Percentiles rank a stretch among this genome's conserved stretches.
Evolutionary conservation across 306 rosid genomes (phyloP).

Genomic region (Sindora glabra): DNA sequence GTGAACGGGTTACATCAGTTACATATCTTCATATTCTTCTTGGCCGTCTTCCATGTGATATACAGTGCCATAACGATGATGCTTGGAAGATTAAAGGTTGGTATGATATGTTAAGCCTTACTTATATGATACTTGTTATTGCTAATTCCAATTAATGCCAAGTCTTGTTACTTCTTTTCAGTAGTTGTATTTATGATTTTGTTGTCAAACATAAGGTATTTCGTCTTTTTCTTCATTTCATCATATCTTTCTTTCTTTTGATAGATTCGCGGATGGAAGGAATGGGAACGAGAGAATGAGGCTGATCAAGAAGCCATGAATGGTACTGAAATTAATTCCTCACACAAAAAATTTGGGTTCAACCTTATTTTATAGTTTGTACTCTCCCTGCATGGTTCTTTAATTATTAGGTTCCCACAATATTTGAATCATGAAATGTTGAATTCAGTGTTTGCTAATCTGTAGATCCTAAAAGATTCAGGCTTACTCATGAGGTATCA

Average conservation of each 20-base stretch:
- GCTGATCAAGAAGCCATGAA: slow-evolving; percentile 53
- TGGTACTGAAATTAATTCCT: slow-evolving; percentile 47
- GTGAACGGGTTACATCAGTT: slow-evolving; percentile 71
- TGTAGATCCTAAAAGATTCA: slow-evolving; percentile 79
- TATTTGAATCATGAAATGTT: neutral
- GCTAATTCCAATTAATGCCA: neutral
- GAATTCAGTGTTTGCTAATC: slow-evolving; percentile 7
- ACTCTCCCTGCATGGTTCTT: neutral
- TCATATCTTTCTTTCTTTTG: neutral
- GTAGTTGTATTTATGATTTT: neutral
- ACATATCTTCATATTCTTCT: slow-evolving; percentile 90
- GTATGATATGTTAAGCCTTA: neutral
- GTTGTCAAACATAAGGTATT: neutral
- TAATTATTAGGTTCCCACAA: neutral
- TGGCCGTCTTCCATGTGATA: slow-evolving; percentile 79
- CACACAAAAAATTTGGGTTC: neutral
- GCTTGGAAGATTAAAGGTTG: slow-evolving; percentile 83
- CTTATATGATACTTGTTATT: neutral
- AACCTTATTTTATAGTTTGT: neutral
- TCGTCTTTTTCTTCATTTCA: neutral
- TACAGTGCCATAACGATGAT: slow-evolving; percentile 78
- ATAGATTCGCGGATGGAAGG: slow-evolving; percentile 82
- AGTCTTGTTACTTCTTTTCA: neutral
- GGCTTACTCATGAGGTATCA: slow-evolving; percentile 91
- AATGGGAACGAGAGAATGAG: slow-evolving; percentile 51